Base-by-base conservation (phyloP, 2,329 filamentous ascomycete genomes). In the Fusarium miscanthi region DNA sequence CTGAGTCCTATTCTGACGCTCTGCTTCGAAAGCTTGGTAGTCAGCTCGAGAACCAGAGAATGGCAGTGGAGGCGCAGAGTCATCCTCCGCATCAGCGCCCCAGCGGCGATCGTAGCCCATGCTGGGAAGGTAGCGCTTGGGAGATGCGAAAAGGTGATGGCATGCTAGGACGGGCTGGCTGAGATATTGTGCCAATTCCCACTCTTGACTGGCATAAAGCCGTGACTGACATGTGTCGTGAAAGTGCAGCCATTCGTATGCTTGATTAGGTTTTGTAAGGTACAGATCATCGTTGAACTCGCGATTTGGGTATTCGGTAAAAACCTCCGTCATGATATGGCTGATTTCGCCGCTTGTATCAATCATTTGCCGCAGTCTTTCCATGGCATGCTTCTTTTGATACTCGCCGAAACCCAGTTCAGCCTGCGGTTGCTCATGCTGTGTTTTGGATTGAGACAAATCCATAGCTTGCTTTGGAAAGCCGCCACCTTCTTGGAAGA, bases 171-270 rank as follows among this genome's bases (percentile, higher is more conserved):
- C 88, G 0, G 95, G 92, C 74, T 96, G 93, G 76, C 91, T 93
- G 53, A 98, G 88, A 80, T 99, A 99, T 0, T 94, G 91, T 1
- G 89, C 89, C 21, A 99, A 85, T 81, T 99, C 96, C 93, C 96
- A 99, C 62, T 97, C 95, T 80, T 98, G 95, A 66, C 89, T 91
- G n/a, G 90, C 85, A 79, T 91, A 97, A 3, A 98, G 87, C 42
- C 91, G 90, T 2, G 91, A 91, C 30, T 94, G 94, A 70, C 97
- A 91, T 1, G 86, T 85, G 77, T 98, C 96, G 81, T 98, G 93
- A 82, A 99, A 98, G 80, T 97, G 87, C 61, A 99, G 88, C 96
- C 96, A 99, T 78, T 98, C 95, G 81, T 97, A 97, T 2, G 94
- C 94, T 80, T 88, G 85, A 73, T 92, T 91, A 0, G 97, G 97